A percentile compares a stretch with the other conserved stretches of the same genome.
phyloP scores from a whole-genome alignment of 108 stramenopile species.

The Nitzschia sp. region DNA sequence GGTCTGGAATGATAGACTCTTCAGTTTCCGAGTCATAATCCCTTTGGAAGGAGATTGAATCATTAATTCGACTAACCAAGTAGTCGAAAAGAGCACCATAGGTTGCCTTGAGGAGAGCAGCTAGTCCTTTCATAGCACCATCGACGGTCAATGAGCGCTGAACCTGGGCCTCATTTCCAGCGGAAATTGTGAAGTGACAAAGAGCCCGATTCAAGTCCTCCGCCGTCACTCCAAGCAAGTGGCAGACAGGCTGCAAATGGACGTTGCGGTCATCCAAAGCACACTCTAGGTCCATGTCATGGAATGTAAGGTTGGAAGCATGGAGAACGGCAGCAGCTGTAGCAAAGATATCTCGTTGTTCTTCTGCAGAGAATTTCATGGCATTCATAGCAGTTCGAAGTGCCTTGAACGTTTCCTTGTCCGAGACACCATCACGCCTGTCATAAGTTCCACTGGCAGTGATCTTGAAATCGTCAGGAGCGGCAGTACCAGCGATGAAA shows the following conservation, averaged over 20 bases:
- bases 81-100: constrained; percentile 86
- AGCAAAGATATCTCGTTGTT: constrained; percentile 58
- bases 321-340: constrained; percentile 79
- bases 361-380: constrained; percentile 61
- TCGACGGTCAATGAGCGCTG: constrained; percentile 57
- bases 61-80: constrained; percentile 83
- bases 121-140: constrained; percentile 85
- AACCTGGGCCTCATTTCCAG: constrained; percentile 62
- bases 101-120: constrained; percentile 92
- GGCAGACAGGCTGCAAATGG: constrained; percentile 63
- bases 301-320: constrained; percentile 82
- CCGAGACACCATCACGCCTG: constrained; percentile 83
- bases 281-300: constrained; percentile 52
- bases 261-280: constrained; percentile 55
- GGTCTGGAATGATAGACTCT: constrained; percentile 2
- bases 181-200: constrained; percentile 72
- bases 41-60: constrained; percentile 54
- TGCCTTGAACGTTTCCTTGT: constrained; percentile 67
- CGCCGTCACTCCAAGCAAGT: constrained; percentile 69
- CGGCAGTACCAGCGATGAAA: constrained; percentile 51
- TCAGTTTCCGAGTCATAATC: constrained; percentile 18
- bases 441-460: constrained; percentile 72
- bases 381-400: constrained; percentile 49
- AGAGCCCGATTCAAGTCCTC: constrained; percentile 74
- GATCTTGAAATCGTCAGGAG: constrained; percentile 72